Conservation (phyloP, 768 basidiomycete species). For the Russula griseocarnosa region DNA sequence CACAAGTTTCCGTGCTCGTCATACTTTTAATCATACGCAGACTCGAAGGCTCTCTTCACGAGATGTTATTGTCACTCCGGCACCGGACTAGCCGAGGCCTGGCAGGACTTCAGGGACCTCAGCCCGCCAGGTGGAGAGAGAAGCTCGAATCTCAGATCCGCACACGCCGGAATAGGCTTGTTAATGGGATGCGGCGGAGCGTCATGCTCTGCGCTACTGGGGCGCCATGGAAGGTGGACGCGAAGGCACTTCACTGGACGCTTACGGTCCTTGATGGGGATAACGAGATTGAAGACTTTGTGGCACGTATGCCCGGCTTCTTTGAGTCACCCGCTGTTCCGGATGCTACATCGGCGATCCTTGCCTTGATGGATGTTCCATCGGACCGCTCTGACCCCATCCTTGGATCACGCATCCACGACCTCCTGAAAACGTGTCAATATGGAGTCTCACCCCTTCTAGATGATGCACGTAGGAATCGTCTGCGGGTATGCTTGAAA, state of each 20-base stretch:
- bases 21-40: not conserved
- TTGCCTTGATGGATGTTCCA: not conserved
- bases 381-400: not conserved
- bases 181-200: not conserved
- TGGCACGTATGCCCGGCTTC: slow-evolving; percentile 9
- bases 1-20: not conserved
- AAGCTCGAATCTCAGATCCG: not conserved
- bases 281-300: slow-evolving; percentile 12
- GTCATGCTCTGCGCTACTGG: not conserved
- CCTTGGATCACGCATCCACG: not conserved
- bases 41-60: not conserved
- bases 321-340: not conserved
- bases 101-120: not conserved
- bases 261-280: slow-evolving; percentile 11
- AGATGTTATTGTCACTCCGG: not conserved
- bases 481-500: slow-evolving; percentile 1
- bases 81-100: not conserved
- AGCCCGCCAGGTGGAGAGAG: slow-evolving; percentile 2
- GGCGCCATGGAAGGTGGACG: not conserved
- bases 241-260: slow-evolving; percentile 9
- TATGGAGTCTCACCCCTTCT: not conserved
- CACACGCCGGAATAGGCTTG: slow-evolving; percentile 6
- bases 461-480: not conserved
- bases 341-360: not conserved
- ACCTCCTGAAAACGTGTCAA: slow-evolving; percentile 1